Evolutionary conservation across 345 rosid species (phyloP), one percentile per base, ranked within the genome.

Genomic region (Leavenworthia alabamica): DNA sequence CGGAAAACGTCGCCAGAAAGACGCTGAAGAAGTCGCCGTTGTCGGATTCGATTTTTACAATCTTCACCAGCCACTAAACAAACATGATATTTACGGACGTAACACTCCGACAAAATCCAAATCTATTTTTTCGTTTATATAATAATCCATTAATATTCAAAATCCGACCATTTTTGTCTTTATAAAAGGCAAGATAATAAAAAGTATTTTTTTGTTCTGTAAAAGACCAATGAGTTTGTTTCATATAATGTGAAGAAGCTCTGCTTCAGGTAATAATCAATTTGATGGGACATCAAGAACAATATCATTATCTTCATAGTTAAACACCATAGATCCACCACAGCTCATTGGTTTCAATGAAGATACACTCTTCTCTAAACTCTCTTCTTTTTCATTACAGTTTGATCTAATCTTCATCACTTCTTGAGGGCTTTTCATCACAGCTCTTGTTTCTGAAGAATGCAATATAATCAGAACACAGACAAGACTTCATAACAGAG

Each of bases 241-340:
- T 58, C 56, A 72, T 33, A 59, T 58, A 51, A 57, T 65, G 9
- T 64, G 78, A 68, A 93, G 97, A 54, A 93, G 94, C 78, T 93
- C 99, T 27, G 99, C 97, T 66, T 87, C 88, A 36, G 95, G 84
- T 60, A 93, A 93, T 54, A 87, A 93, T 67, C 86, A 72, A 29
- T 84, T 85, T 52, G 81, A 83, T 46, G 99, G 96, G 47, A 93
- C 86, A 17, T 89, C 88, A 60, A 89, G 68, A 63, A 93, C 90
- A 77, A 57, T 51, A 27, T 51, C 75, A 72, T 51, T 58, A 53
- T 70, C 83, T 68, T 81, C 97, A 61, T 75, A 82, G 1, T 74
- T 73, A 64, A 68, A 81, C 81, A 65, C 66, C 46, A 81, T 72
- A 60, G 89, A 64, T 69, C 80, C 73, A 39, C 88, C 82, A 54